Evolutionary conservation across 352 stramenopile genomes (phyloP).

Genomic region (Pythium sp.): DNA sequence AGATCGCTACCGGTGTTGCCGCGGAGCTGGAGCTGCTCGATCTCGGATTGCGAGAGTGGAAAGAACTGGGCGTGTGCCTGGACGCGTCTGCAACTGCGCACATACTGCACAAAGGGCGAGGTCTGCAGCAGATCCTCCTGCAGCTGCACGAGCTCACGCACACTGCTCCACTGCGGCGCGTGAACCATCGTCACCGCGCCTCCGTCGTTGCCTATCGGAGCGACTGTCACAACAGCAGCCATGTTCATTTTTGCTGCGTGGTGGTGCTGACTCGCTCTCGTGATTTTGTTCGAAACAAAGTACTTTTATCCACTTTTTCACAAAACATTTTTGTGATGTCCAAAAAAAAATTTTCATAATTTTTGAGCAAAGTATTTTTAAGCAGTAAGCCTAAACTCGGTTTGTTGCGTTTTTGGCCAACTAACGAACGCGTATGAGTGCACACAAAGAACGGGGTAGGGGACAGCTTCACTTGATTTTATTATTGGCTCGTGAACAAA

Average conservation of each 20-base stretch:
- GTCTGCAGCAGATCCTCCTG: background rate
- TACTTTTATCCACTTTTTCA: too few relatives aligned
- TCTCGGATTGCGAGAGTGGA: conserved; percentile 44
- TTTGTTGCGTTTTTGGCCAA: too few relatives aligned
- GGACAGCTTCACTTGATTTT: too few relatives aligned
- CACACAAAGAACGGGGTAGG: too few relatives aligned
- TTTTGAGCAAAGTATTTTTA: too few relatives aligned
- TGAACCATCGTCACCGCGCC: background rate
- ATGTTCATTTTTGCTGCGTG: background rate
- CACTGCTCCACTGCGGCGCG: conserved; percentile 7
- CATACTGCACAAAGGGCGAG: conserved; percentile 12
- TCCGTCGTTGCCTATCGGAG: background rate
- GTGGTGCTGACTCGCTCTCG: background rate
- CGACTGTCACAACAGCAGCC: background rate
- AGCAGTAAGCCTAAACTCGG: too few relatives aligned
- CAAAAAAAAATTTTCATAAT: too few relatives aligned
- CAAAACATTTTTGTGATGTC: too few relatives aligned
- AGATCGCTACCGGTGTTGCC: conserved; percentile 54
- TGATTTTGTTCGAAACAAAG: too few relatives aligned
- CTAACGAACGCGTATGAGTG: too few relatives aligned
- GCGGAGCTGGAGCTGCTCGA: conserved; percentile 47
- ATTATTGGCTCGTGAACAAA: too few relatives aligned
- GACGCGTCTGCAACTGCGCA: background rate
- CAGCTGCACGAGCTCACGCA: conserved; percentile 2
- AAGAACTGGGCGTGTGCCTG: conserved; percentile 19